These are phyloP conservation scores for Mortierella sp. DNA, from an alignment of 371 early-diverging fungal genomes.

Conservation along the genomic window DNA sequence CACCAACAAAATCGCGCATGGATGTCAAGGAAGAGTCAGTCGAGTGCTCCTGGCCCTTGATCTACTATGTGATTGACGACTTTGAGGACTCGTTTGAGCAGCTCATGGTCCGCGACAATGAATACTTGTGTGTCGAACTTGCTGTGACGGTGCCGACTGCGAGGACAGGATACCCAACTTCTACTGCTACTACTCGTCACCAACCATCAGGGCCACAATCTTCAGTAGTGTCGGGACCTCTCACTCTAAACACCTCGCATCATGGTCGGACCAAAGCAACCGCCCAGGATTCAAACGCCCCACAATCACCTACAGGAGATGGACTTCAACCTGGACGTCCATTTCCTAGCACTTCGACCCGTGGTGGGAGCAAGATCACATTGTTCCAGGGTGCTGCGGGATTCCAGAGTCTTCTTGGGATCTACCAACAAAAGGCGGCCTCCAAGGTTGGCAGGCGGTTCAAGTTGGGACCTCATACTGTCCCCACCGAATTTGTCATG, in stretches of 20 bases:
- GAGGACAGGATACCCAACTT: slow-evolving; percentile 3
- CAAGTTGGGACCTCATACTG: slow-evolving; percentile 59
- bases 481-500: slow-evolving; percentile 85
- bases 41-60: slow-evolving; percentile 86
- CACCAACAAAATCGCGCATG: slow-evolving; percentile 86
- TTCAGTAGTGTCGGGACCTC: slow-evolving; percentile 5
- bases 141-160: slow-evolving; percentile 64
- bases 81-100: slow-evolving; percentile 86
- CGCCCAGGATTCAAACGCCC: slow-evolving; percentile 7
- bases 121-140: slow-evolving; percentile 88
- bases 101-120: slow-evolving; percentile 77
- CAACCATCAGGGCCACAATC: background rate
- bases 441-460: slow-evolving; percentile 61
- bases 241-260: background rate
- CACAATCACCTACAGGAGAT: slow-evolving; percentile 22
- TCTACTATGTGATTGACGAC: slow-evolving; percentile 89
- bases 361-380: slow-evolving; percentile 66
- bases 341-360: slow-evolving; percentile 37
- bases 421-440: slow-evolving; percentile 78
- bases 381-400: slow-evolving; percentile 89
- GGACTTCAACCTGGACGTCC: slow-evolving; percentile 38
- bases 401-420: slow-evolving; percentile 75
- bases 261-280: background rate
- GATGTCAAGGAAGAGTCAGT: slow-evolving; percentile 81
- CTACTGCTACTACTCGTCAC: background rate